Base-by-base conservation (phyloP, 2,329 filamentous ascomycete species). In the Chaetomium sp. region DNA sequence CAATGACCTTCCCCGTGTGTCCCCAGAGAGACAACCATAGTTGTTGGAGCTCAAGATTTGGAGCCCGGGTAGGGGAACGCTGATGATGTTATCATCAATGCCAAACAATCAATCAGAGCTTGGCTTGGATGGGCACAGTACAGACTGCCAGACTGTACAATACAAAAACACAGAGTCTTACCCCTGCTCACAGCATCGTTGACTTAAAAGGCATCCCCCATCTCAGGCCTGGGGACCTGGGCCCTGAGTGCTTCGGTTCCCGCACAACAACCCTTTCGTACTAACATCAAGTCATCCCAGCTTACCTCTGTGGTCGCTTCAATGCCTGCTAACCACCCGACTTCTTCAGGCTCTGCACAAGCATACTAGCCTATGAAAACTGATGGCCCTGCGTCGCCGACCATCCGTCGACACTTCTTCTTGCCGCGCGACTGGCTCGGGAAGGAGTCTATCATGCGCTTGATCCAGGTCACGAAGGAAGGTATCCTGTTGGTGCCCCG, bases 21-120 rank as follows among this genome's bases (percentile, higher is more conserved):
- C 53, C 59, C 59, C 59, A 61, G 32, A n/a, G 49, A 6, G 59
- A 61, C 54, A 41, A 32, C 57, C 54, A 8, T 57, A 59, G 10
- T 51, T 47, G 5, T 49, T 53, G 10, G 45, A 9, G 12, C 44
- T 44, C 33, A 56, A 12, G 5, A 51, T 50, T 56, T 56, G 1
- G 53, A 53, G 35, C 41, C 55, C 33, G 38, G 45, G 2, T 8
- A 4, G 5, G 49, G 38, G 14, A 52, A 6, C 14, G 38, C 54
- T 52, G 38, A 47, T n/a, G 32, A 6, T 36, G 41, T 40, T 45
- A 19, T 35, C 34, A 36, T 2, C 19, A 36, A 7, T 33, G 12
- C 10, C 33, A 12, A 27, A 19, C 14, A 14, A 5, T 32, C 10
- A 33, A 44, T 14, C 5, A 6, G 14, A 27, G 19, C 19, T 34